phyloP scores from a whole-genome alignment of 1,284 basidiomycete species.

The Tranzscheliella williamsii region DNA sequence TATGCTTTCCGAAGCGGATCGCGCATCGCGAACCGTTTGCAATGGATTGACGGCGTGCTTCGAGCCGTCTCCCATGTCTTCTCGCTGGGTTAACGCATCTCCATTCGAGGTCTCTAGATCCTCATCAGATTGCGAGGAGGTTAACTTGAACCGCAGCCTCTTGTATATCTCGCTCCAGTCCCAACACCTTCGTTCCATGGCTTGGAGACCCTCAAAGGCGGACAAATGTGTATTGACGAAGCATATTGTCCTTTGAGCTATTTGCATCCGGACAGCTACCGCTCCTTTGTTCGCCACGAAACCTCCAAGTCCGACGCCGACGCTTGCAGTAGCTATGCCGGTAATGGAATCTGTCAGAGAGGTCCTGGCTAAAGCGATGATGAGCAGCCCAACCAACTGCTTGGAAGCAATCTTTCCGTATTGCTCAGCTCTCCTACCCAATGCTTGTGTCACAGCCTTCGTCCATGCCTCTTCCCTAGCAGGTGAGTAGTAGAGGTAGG shows the following conservation, averaged over 20 bases:
- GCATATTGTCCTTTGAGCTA: constrained; percentile 86
- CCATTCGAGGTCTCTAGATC: not conserved
- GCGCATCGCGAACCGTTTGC: not conserved
- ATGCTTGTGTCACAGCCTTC: constrained; percentile 2
- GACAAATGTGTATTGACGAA: constrained; percentile 94
- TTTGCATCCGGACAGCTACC: constrained; percentile 85
- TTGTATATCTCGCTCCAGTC: constrained; percentile 41
- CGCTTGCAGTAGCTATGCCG: constrained; percentile 22
- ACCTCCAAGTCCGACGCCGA: constrained; percentile 38
- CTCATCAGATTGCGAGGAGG: not conserved
- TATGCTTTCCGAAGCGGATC: no score
- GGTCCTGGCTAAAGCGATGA: constrained; percentile 21
- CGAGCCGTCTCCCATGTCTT: not conserved
- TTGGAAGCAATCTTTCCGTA: constrained; percentile 35
- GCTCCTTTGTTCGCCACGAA: constrained; percentile 65
- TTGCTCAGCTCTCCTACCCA: constrained; percentile 8
- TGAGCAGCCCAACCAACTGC: constrained; percentile 40
- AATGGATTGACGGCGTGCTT: not conserved
- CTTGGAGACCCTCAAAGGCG: constrained; percentile 63
- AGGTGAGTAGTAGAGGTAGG: constrained; percentile 46
- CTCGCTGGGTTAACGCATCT: no score
- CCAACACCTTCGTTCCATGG: constrained; percentile 42
- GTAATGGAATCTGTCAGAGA: constrained; percentile 5
- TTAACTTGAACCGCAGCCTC: constrained; percentile 22
- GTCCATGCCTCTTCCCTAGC: constrained; percentile 33